Base-by-base conservation (phyloP, 2,329 filamentous ascomycete genomes). In the Trichoderma breve region DNA sequence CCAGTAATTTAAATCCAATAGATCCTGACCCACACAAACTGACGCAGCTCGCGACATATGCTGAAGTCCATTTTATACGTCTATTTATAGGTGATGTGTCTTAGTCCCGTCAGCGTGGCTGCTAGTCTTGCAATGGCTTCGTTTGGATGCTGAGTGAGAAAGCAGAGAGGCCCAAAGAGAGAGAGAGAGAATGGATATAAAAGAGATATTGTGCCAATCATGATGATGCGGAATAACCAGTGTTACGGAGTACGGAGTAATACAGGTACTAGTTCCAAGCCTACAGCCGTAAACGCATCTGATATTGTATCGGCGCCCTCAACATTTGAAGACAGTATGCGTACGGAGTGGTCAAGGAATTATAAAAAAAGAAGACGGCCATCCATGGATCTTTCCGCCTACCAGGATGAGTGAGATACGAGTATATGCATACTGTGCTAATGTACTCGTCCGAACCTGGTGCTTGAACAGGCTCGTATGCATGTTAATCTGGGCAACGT, bases 71-170 rank as follows among this genome's bases (percentile, higher is more conserved):
- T 21, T 26, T 36, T 61, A 51, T 26, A 53, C 15, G 15, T 61
- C 66, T 70, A 70, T 70, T 61, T 61, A 70, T 70, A 70, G 66
- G n/a, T 28, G 24, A n/a, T 57, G n/a, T 24, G 39, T 55, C 47
- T 28, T 70, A 53, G 28, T 34, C 21, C 6, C 36, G 66, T 70
- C 57, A 64, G 68, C 60, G 68, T 39, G 58, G 68, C 47, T 71
- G 43, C 21, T 57, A 43, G 39, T 57, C 68, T 57, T 71, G 68
- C n/a, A 63, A 53, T 55, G 67, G 39, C 24, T 58, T 43, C 47
- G 18, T 58, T 63, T 39, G 21, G 58, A 26, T 24, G 58, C 43
- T 63, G 65, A 68, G 65, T 68, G 65, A 68, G 65, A 60, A 53
- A 26, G 47, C 43, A 30, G 62, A 36, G 53, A 21, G 26, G 9